A percentile compares a stretch with the other conserved stretches of the same genome.
phyloP scores from a whole-genome alignment of 306 rosid species.

The Vachellia collinsii region DNA sequence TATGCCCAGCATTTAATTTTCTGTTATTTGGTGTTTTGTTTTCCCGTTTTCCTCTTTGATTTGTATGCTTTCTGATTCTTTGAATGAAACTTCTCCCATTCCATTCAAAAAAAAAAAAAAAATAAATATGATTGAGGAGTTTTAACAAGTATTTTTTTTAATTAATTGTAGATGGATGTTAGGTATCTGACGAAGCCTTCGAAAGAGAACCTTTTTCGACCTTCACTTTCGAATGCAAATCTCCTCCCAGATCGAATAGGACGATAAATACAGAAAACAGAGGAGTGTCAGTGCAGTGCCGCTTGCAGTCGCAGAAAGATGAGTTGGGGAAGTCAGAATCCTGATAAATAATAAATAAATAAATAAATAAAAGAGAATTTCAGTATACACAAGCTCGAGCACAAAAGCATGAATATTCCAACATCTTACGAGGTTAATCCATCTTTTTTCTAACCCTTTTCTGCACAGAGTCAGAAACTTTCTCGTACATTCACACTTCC shows the following conservation, averaged over 20 bases:
- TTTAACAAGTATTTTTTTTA: too few relatives aligned
- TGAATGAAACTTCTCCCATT: too few relatives aligned
- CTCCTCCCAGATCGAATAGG: not conserved
- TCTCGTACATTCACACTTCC: not conserved
- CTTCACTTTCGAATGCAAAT: too few relatives aligned
- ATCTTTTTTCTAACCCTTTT: not conserved
- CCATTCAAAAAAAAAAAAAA: too few relatives aligned
- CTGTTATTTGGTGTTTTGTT: too few relatives aligned
- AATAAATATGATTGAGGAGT: too few relatives aligned
- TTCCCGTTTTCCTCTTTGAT: too few relatives aligned
- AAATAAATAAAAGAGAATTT: not conserved
- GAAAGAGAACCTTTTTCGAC: too few relatives aligned
- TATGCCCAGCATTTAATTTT: too few relatives aligned
- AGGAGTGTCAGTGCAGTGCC: not conserved
- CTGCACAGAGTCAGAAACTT: not conserved
- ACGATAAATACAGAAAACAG: not conserved
- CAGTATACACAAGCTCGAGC: not conserved
- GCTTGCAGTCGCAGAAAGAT: not conserved
- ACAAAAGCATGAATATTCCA: constrained; percentile 1
- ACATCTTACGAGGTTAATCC: not conserved
- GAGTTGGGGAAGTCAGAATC: not conserved
- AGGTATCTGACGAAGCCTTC: too few relatives aligned
- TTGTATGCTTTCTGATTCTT: too few relatives aligned
- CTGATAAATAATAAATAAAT: not conserved
- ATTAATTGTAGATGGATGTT: too few relatives aligned